Evolutionary conservation across 2,329 filamentous ascomycete genomes (phyloP), one percentile per base, ranked within the genome.

Genomic region (Stylonectria norvegica): DNA sequence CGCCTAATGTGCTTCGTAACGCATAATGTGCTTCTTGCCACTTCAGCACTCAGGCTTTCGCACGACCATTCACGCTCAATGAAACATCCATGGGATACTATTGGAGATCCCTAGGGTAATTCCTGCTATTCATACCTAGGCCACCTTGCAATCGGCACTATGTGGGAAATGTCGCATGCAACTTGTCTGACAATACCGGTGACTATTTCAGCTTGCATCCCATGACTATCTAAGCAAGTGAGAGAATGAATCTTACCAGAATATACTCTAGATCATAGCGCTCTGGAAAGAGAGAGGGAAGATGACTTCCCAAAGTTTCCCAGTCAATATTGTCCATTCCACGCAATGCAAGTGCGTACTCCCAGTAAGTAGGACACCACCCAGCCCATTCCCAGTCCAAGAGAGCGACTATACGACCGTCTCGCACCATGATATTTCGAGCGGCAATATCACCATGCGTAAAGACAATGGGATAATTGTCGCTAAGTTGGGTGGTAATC

Each of bases 401-500:
- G 1, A 48, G 5, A 0, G 41, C 43, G 1, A 42, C 45, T 4
- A 48, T 41, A 3, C 23, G 27, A 3, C 43, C 40, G 5, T 41
- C 42, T n/a, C 43, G 38, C 9, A 51, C 32, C 0, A 48, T n/a
- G n/a, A 51, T 43, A 2, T 53, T 49, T n/a, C 46, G 36, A 0
- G 38, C 28, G 2, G 42, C 42, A 25, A 51, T 39, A 1, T 53
- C 49, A 0, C 38, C 37, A n/a, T 53, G 39, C 0, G 45, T 49
- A 2, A 51, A 53, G 0, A 51, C 45, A 1, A 58, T 52, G 4
- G 47, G 38, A 17, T 40, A 45, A 0, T 53, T 43, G 4, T 11
- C n/a, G 4, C 33, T 40, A 2, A 57, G 50, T 11, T 56, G 53
- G 1, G 38, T 41, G 1, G 54, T 57, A 14, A 57, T 52, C 36